Percentiles rank a stretch among this genome's conserved stretches.
Evolutionary conservation across 805 yeast genomes (phyloP).

Genomic region (Saturnispora silvae): DNA sequence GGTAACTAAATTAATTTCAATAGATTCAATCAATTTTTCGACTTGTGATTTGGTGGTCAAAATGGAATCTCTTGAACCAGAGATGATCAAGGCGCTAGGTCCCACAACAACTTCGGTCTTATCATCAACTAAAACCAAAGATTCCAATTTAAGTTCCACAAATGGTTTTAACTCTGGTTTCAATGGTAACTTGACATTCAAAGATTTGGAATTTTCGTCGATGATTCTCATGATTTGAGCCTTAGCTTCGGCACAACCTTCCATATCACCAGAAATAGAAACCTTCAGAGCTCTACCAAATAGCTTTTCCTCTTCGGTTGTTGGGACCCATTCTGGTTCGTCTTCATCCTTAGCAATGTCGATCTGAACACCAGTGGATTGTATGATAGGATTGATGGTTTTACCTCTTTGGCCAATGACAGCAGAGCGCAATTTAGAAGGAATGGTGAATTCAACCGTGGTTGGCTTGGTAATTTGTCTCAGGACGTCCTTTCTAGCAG

Average conservation of each 20-base stretch:
- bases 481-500: constrained; percentile 67
- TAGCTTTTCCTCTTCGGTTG: constrained; percentile 39
- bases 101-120: constrained; percentile 23
- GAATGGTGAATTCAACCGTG: constrained; percentile 49
- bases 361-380: constrained; percentile 54
- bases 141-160: constrained; percentile 25
- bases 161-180: constrained; percentile 35
- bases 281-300: constrained; percentile 53
- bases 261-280: constrained; percentile 71
- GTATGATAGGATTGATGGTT: constrained; percentile 68
- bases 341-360: constrained; percentile 41
- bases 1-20: constrained; percentile 36
- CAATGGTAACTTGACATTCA: constrained; percentile 41
- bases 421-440: constrained; percentile 64
- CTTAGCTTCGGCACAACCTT: constrained; percentile 71
- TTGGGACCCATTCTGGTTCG: constrained; percentile 1
- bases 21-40: constrained; percentile 32
- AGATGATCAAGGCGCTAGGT: constrained; percentile 35
- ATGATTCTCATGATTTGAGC: constrained; percentile 61
- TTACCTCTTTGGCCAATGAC: constrained; percentile 85
- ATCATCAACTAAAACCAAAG: constrained; percentile 16
- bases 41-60: constrained; percentile 44
- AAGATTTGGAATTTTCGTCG: constrained; percentile 56
- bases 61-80: constrained; percentile 66
- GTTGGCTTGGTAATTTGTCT: constrained; percentile 72